Evolutionary conservation across 2,329 filamentous ascomycete genomes (phyloP), one percentile per base, ranked within the genome.

Genomic region (Alternaria sp.): DNA sequence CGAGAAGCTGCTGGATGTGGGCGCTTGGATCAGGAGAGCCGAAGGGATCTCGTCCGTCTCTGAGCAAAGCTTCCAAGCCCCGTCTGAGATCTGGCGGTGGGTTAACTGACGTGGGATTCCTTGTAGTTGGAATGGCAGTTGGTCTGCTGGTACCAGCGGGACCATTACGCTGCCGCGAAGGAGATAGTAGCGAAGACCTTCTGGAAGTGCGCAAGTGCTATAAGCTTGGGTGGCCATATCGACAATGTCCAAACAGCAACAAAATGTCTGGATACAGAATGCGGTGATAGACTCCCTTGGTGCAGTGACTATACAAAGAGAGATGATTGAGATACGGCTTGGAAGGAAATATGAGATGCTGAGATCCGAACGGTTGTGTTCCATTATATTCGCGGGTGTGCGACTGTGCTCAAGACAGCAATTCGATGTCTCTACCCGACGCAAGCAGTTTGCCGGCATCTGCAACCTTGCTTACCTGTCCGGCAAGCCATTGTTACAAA

Each of bases 121-220:
- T 28, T 74, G 69, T 11, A 83, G 72, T n/a, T 75, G 72, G 47
- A 82, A 73, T 0, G 82, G 81, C 4, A 84, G 74, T 67, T 83
- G 81, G 57, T 84, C 82, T 6, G 74, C 77, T 17, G 82, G 79
- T 13, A 83, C 71, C 5, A 84, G 70, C 6, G 82, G 81, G 0
- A 83, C 76, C 54, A 80, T 70, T 9, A 67, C 61, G 12, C 77
- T 75, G 28, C 64, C 58, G 5, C 81, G 80, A 51, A 79, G 70
- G 57, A 84, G 77, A 68, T 80, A 82, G 69, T 77, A 81, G 13
- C 72, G 69, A 25, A 77, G 65, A 6, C 69, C 63, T 19, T 71
- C 58, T 0, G 66, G 65, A 8, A 72, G 26, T 5, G 55, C 44
- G 45, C 58, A 62, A 12, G 55, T 26, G 1, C 10, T 23, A 9